phyloP scores from a whole-genome alignment of 163 green algal genomes.

The Chloroidium sp. region DNA sequence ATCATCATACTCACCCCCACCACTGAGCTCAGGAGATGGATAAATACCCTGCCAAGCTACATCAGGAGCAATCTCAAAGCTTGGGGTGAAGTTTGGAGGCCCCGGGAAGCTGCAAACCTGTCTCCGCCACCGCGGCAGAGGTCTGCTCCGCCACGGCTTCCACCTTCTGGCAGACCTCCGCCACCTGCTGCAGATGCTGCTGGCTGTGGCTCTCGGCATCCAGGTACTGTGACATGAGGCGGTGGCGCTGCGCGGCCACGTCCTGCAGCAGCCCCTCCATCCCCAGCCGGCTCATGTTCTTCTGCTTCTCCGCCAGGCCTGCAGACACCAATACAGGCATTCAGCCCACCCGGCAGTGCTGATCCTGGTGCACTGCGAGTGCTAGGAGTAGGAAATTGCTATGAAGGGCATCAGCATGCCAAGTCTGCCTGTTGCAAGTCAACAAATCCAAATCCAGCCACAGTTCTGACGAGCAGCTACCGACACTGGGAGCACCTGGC shows the following conservation, averaged over 20 bases:
- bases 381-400: not conserved
- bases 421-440: not conserved
- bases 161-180: not conserved
- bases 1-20: not conserved
- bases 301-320: slow-evolving; percentile 11
- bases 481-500: not conserved
- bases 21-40: not conserved
- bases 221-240: slow-evolving; percentile 17
- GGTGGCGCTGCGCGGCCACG: slow-evolving; percentile 4
- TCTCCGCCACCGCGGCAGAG: not conserved
- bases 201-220: slow-evolving; percentile 6
- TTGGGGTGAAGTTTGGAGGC: not conserved
- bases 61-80: not conserved
- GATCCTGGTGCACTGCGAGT: not conserved
- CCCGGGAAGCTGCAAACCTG: not conserved
- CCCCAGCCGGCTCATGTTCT: slow-evolving; percentile 8
- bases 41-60: not conserved
- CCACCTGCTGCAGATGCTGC: slow-evolving; percentile 1
- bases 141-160: not conserved
- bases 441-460: not conserved
- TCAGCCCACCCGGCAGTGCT: not conserved
- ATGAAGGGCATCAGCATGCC: not conserved
- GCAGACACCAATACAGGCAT: not conserved
- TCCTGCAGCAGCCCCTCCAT: slow-evolving; percentile 17
- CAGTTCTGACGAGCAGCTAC: not conserved